Conservation (phyloP, 371 early-diverging fungal genomes). For the Polyrhizophydium stewartii region DNA sequence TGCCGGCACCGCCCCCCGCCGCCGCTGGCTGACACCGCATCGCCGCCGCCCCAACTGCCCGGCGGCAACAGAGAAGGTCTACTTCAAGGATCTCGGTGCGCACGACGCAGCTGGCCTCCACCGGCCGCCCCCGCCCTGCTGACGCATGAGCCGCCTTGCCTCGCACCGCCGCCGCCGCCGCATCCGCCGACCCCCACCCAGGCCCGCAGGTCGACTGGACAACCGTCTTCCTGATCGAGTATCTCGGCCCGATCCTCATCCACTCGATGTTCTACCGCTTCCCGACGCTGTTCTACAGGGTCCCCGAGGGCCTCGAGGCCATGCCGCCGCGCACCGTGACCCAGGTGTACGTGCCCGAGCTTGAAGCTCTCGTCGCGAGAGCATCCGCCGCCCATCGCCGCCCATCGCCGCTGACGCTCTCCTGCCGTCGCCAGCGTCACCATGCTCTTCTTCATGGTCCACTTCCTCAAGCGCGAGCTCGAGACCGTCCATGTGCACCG, state of each 20-base stretch:
- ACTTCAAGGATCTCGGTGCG: conserved; percentile 3
- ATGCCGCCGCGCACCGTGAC: conserved; percentile 17
- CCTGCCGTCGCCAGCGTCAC: conserved; percentile 54
- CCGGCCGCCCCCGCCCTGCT: background rate
- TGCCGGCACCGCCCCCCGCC: background rate
- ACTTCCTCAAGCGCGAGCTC: conserved; percentile 90
- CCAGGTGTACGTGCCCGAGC: conserved; percentile 33
- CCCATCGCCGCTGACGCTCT: too few species aligned
- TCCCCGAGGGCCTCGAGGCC: background rate
- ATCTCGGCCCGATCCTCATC: conserved; percentile 84
- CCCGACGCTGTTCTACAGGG: conserved; percentile 61
- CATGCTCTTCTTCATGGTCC: conserved; percentile 67
- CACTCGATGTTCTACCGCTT: conserved; percentile 83
- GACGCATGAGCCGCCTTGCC: background rate
- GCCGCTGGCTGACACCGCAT: background rate
- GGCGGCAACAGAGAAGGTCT: background rate
- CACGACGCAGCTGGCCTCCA: background rate
- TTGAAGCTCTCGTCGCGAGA: too few species aligned
- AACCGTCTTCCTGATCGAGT: conserved; percentile 92
- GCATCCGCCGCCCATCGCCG: background rate
- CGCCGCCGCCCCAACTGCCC: background rate
- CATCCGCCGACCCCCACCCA: background rate
- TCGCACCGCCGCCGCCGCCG: background rate
- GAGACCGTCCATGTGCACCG: conserved; percentile 94
- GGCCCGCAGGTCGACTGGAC: conserved; percentile 92